Evolutionary conservation across 2,329 filamentous ascomycete species (phyloP).

Genomic region (Hyphodiscus sp.): DNA sequence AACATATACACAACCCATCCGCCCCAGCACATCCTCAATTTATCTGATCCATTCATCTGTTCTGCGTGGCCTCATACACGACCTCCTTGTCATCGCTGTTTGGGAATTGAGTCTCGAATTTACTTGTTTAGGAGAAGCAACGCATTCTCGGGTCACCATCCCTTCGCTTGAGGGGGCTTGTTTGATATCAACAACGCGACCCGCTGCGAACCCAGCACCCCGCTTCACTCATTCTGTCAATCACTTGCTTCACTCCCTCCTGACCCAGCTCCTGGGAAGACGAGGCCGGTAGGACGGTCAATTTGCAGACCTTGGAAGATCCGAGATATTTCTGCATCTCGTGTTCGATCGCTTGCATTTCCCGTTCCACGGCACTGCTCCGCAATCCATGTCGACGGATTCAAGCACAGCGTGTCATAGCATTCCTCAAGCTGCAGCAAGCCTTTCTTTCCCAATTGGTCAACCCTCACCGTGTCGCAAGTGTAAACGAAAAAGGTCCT

Average conservation of each 20-base stretch:
- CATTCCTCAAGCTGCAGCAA: conserved; percentile 16
- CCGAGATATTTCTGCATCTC: conserved; percentile 9
- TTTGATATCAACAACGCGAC: not conserved
- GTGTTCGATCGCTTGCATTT: conserved; percentile 7
- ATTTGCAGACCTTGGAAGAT: conserved; percentile 6
- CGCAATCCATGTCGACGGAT: conserved; percentile 22
- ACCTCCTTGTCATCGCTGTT: not conserved
- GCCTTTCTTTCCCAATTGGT: conserved; percentile 8
- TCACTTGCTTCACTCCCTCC: not conserved
- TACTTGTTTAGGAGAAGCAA: not conserved
- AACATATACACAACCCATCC: not conserved
- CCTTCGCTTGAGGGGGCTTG: not conserved
- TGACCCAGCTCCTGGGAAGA: not conserved
- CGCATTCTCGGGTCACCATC: not conserved
- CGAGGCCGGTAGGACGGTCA: conserved; percentile 3
- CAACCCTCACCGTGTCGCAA: conserved; percentile 1
- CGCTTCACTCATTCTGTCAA: not conserved
- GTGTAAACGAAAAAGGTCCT: not conserved
- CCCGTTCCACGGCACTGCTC: conserved; percentile 16
- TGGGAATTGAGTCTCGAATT: not conserved
- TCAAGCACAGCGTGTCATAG: conserved; percentile 21
- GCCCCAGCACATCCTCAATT: not conserved
- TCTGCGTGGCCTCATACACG: not conserved
- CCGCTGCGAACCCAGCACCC: not conserved
- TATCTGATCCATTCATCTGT: not conserved